Evolutionary conservation across 768 basidiomycete species (phyloP).

Genomic region (Cystofilobasidium ferigula): DNA sequence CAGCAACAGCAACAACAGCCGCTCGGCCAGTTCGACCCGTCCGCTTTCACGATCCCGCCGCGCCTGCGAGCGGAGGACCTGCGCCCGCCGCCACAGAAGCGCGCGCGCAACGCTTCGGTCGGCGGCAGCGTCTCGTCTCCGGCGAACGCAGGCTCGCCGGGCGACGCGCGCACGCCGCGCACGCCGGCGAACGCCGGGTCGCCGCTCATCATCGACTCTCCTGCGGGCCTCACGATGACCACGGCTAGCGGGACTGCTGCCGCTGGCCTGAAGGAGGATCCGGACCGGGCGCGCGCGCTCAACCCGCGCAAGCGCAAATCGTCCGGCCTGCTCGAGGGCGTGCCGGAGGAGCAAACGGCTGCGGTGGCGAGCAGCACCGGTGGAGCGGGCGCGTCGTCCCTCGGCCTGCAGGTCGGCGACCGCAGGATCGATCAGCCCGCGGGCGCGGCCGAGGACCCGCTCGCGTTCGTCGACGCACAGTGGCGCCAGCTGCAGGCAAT

Average conservation of each 20-base stretch:
- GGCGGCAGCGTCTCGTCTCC: slow-evolving; percentile 17
- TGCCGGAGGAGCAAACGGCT: slow-evolving; percentile 18
- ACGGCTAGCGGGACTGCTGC: too few relatives aligned
- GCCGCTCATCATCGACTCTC: slow-evolving; percentile 6
- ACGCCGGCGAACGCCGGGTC: slow-evolving; percentile 10
- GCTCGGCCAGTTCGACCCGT: neutral
- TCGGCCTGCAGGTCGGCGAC: slow-evolving; percentile 21
- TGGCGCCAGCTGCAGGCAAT: slow-evolving; percentile 15
- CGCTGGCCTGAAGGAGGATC: too few relatives aligned
- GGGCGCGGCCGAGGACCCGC: slow-evolving; percentile 14
- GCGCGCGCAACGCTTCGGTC: slow-evolving; percentile 16
- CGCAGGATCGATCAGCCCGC: neutral
- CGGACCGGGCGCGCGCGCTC: neutral
- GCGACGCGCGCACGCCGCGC: slow-evolving; percentile 15
- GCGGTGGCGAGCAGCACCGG: neutral
- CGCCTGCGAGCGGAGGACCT: slow-evolving; percentile 21
- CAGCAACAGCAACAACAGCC: neutral
- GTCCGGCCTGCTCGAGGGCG: slow-evolving; percentile 7
- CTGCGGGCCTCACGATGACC: slow-evolving; percentile 9
- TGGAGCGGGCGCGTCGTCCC: slow-evolving; percentile 2
- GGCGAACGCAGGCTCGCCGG: slow-evolving; percentile 11
- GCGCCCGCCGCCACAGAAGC: slow-evolving; percentile 23
- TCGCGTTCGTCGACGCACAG: slow-evolving; percentile 22
- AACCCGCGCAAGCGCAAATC: slow-evolving; percentile 11
- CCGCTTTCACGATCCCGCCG: slow-evolving; percentile 3